Evolutionary conservation across 1,284 basidiomycete species (phyloP).

Genomic region (Bondarzewia mesenterica): DNA sequence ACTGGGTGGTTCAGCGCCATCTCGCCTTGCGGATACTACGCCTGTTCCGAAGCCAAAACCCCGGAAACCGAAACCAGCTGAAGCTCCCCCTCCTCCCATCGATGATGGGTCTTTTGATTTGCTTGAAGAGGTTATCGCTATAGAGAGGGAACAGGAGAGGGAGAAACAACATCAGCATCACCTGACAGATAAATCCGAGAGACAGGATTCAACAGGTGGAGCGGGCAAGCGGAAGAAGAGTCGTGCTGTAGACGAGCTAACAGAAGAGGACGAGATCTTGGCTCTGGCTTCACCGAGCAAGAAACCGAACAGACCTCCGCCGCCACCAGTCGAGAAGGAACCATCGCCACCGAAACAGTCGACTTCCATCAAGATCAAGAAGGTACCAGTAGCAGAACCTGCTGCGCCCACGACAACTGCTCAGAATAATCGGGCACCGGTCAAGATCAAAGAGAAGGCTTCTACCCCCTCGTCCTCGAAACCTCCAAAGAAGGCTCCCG

Average conservation of each 20-base stretch:
- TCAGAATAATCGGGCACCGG: slow-evolving; percentile 4
- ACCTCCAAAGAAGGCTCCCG: slow-evolving; percentile 28
- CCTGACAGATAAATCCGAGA: slow-evolving; percentile 10
- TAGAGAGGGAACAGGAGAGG: slow-evolving; percentile 56
- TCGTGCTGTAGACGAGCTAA: slow-evolving; percentile 5
- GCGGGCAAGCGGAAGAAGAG: slow-evolving; percentile 13
- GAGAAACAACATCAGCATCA: slow-evolving; percentile 25
- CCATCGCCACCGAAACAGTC: slow-evolving; percentile 16
- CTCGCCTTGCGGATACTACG: slow-evolving; percentile 3
- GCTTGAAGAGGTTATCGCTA: slow-evolving; percentile 72
- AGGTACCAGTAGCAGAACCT: slow-evolving; percentile 6
- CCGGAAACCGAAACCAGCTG: slow-evolving; percentile 30
- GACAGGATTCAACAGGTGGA: slow-evolving; percentile 12
- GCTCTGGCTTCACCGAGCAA: slow-evolving; percentile 53
- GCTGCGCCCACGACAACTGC: background rate
- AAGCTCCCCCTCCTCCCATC: slow-evolving; percentile 53
- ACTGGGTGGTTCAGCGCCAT: slow-evolving; percentile 27
- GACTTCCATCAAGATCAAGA: slow-evolving; percentile 17
- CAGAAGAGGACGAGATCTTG: slow-evolving; percentile 55
- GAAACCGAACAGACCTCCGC: slow-evolving; percentile 39
- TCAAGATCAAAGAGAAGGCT: slow-evolving; percentile 18
- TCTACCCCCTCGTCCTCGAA: background rate
- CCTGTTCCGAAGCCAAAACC: slow-evolving; percentile 27
- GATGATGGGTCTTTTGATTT: slow-evolving; percentile 74
- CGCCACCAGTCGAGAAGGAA: slow-evolving; percentile 45